A percentile compares a stretch with the other conserved stretches of the same genome.
Evolutionary conservation across 768 basidiomycete genomes (phyloP).

Genomic region (Suillus subluteus): DNA sequence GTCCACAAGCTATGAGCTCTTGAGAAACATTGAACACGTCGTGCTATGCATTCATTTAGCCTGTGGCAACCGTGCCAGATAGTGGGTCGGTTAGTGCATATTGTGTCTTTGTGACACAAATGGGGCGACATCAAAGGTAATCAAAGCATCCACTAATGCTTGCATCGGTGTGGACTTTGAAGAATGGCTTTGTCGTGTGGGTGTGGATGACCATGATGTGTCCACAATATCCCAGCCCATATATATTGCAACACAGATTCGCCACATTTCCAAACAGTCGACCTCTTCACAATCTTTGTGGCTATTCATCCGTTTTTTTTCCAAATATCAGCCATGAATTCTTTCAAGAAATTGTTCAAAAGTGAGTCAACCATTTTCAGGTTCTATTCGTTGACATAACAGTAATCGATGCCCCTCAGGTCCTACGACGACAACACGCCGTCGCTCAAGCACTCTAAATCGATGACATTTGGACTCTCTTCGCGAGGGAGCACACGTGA

Average conservation of each 20-base stretch:
- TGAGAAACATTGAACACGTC: neutral
- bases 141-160: neutral
- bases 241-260: neutral
- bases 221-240: neutral
- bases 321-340: neutral
- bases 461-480: constrained; percentile 15
- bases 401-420: neutral
- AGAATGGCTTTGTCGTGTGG: neutral
- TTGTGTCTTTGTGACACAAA: neutral
- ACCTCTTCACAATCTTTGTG: neutral
- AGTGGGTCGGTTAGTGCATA: neutral
- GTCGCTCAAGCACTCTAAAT: constrained; percentile 17
- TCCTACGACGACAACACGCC: neutral
- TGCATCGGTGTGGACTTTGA: neutral
- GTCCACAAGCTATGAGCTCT: neutral
- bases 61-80: neutral
- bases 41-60: too few species aligned
- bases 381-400: neutral
- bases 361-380: constrained; percentile 10
- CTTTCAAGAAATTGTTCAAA: constrained; percentile 5
- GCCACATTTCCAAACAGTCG: neutral
- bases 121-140: neutral
- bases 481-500: constrained; percentile 4
- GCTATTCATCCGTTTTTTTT: neutral
- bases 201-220: neutral